Evolutionary conservation across 202 grass and related monocot genomes (phyloP).

Genomic region (Carex arenaria): DNA sequence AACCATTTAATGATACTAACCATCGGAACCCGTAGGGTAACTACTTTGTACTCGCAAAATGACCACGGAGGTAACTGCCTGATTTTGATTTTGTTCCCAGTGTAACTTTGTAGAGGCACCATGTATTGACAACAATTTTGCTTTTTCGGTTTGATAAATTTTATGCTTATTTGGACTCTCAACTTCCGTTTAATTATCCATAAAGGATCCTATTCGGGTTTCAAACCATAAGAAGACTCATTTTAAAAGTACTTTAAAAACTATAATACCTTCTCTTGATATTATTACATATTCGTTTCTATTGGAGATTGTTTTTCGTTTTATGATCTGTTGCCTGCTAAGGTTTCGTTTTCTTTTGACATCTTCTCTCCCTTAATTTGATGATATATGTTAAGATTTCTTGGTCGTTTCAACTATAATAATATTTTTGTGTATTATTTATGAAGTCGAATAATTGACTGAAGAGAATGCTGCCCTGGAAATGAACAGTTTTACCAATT

Average conservation of each 20-base stretch:
- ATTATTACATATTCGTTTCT: neutral
- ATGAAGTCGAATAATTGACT: neutral
- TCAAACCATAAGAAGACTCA: neutral
- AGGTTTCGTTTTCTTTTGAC: neutral
- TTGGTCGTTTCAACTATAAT: neutral
- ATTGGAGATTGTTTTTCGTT: neutral
- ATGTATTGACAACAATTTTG: neutral
- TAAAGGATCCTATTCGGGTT: too few species aligned
- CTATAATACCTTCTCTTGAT: neutral
- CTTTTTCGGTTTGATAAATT: neutral
- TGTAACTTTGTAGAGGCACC: neutral
- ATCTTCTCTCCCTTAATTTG: neutral
- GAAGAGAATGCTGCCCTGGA: neutral
- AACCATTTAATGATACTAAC: neutral
- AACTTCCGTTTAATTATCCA: too few species aligned
- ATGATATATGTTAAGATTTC: neutral
- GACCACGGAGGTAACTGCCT: neutral
- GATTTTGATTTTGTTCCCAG: neutral
- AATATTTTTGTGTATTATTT: neutral
- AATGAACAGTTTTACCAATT: neutral
- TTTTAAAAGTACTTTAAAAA: neutral
- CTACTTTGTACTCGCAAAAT: neutral
- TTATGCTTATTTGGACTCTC: neutral
- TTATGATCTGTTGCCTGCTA: neutral
- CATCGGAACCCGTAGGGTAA: neutral